phyloP scores from a whole-genome alignment of 2,329 filamentous ascomycete genomes.

The Ophiostoma piceae region DNA sequence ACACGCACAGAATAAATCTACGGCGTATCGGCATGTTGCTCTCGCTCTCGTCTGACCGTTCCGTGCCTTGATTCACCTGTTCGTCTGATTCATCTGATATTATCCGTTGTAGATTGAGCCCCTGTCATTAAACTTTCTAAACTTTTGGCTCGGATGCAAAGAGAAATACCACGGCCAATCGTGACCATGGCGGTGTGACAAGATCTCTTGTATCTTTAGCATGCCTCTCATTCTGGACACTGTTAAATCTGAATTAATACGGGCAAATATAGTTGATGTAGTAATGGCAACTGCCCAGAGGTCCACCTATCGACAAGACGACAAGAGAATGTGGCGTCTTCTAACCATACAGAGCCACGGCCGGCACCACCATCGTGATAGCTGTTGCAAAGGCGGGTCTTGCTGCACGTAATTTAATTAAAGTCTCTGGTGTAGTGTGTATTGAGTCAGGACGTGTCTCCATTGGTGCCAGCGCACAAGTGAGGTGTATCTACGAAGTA shows the following conservation, averaged over 20 bases:
- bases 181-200: neutral
- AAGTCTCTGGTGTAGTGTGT: neutral
- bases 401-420: slow-evolving; percentile 21
- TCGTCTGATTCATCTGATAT: neutral
- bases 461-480: slow-evolving; percentile 6
- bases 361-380: slow-evolving; percentile 15
- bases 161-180: neutral
- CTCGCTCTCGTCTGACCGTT: neutral
- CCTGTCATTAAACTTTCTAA: slow-evolving; percentile 4
- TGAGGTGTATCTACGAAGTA: neutral
- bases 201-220: neutral
- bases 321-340: neutral
- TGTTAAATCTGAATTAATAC: neutral
- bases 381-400: slow-evolving; percentile 15
- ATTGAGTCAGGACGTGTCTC: neutral
- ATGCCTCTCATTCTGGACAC: neutral
- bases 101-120: neutral
- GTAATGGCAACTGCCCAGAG: neutral
- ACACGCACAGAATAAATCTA: neutral
- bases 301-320: too few relatives aligned
- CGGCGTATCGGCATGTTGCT: neutral
- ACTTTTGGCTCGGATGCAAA: neutral
- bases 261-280: neutral
- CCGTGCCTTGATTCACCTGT: neutral
- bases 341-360: slow-evolving; percentile 14